These are phyloP conservation scores for Arctium lappa DNA, from an alignment of 129 eudicot species.

Conservation along the genomic window DNA sequence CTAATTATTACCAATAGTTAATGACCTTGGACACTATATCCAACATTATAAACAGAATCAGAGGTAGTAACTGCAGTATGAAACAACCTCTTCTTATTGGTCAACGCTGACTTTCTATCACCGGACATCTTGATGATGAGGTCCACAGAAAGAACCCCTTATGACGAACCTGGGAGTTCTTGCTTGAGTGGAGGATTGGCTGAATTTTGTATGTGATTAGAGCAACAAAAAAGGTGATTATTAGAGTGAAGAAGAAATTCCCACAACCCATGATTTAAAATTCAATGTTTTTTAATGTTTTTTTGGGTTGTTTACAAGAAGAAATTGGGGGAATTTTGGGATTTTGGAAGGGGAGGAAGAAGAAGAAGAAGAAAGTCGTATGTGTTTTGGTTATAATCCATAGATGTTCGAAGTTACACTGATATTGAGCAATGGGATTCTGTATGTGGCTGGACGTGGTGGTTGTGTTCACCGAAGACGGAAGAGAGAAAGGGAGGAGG, in stretches of 20 bases:
- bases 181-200: slow-evolving; percentile 75
- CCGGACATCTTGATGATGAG: slow-evolving; percentile 76
- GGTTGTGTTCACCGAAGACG: too few species aligned
- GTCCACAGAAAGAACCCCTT: slow-evolving; percentile 39
- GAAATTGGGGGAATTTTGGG: slow-evolving; percentile 2
- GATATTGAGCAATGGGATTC: too few species aligned
- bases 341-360: not conserved
- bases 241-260: slow-evolving; percentile 61
- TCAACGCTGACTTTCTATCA: slow-evolving; percentile 19
- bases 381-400: slow-evolving; percentile 17
- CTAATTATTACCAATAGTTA: too few species aligned
- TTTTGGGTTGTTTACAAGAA: slow-evolving; percentile 3
- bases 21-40: too few species aligned
- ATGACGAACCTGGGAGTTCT: slow-evolving; percentile 62
- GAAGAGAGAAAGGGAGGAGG: too few species aligned
- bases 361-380: slow-evolving; percentile 16
- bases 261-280: slow-evolving; percentile 61
- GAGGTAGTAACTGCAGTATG: slow-evolving; percentile 96
- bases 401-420: not conserved
- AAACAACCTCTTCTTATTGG: slow-evolving; percentile 57
- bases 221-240: slow-evolving; percentile 63
- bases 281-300: not conserved
- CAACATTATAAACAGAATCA: slow-evolving; percentile 52
- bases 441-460: too few species aligned
- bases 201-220: slow-evolving; percentile 87